phyloP scores from a whole-genome alignment of 495 filamentous ascomycete species.

The Penicillium mononematosum region DNA sequence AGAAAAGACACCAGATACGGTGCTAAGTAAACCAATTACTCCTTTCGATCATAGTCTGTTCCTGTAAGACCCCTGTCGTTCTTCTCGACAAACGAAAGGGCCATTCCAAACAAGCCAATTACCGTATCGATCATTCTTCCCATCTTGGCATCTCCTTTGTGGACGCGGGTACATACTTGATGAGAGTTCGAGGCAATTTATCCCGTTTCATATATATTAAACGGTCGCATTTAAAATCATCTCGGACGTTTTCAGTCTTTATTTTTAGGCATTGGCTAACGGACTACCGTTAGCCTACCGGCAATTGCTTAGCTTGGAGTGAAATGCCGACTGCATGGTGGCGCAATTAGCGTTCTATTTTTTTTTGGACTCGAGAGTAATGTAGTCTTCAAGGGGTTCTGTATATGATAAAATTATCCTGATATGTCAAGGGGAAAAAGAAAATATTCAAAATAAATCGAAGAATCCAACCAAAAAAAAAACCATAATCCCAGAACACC shows the following conservation, averaged over 20 bases:
- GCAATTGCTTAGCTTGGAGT: slow-evolving; percentile 4
- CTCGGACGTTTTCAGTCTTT: slow-evolving; percentile 8
- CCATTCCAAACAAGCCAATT: neutral
- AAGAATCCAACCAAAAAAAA: neutral
- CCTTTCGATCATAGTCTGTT: neutral
- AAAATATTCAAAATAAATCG: neutral
- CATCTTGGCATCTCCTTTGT: neutral
- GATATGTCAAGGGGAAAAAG: slow-evolving; percentile 1
- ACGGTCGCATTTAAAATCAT: slow-evolving; percentile 4
- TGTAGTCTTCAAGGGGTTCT: slow-evolving; percentile 1
- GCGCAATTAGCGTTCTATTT: slow-evolving; percentile 10
- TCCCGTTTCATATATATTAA: neutral
- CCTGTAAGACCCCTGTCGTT: neutral
- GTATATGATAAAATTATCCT: slow-evolving; percentile 7
- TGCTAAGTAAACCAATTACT: neutral
- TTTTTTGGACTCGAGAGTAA: neutral
- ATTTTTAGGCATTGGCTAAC: slow-evolving; percentile 22
- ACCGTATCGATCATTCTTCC: neutral
- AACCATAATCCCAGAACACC: slow-evolving; percentile 23
- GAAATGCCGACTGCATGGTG: slow-evolving; percentile 15
- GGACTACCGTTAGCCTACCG: slow-evolving; percentile 22
- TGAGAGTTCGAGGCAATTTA: neutral
- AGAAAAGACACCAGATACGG: too few species aligned
- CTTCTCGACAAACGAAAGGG: neutral
- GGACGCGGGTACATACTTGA: neutral